Base-by-base conservation (phyloP, 129 eudicot species). In the Helichrysum umbraculigerum region DNA sequence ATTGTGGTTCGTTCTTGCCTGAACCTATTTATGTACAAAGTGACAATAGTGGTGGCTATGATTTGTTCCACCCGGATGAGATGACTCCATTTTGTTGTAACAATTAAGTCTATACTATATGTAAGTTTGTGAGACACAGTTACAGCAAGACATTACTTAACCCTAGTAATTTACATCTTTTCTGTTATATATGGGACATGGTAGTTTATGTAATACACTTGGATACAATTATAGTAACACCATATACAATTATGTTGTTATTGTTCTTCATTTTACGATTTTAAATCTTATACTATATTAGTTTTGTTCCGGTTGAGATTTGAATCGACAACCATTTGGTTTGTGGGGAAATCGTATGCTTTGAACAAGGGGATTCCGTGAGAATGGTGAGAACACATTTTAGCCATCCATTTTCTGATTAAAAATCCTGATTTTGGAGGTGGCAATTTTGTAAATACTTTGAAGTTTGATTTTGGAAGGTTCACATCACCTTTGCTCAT, bases 51-150 rank as follows among this genome's bases (percentile, higher is more conserved):
- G 58, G 8, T 39, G 73, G 35, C 42, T 72, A 20, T 33, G 54
- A 68, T 58, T 54, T 6, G 50, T 35, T 76, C 25, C 57, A 30
- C 62, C 6, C 0, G 17, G 19, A 17, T 70, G 71, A 67, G 68
- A 42, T 61, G 44, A 58, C 68, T 58, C 58, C 39, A 28, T 25
- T 58, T 41, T 74, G 68, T 65, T 79, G 73, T 51, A 64, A 78
- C 57, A 5, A 12, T 68, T 56, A 39, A 64, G 7, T 68, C 7
- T 41, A 17, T 59, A 58, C 7, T 41, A 17, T 59, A 58, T 39
- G 68, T 74, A 37, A 28, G 59, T 61, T 78, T 70, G 65, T 71
- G 22, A 25, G 7, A 32, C 19, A 56, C 58, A 35, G 25, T 67
- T 5, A 28, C 80, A 20, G 16, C 28, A 19, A 56, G 25, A 14